Evolutionary conservation across 106 monocot genomes (phyloP).

Genomic region (Dendrobium huoshanense): DNA sequence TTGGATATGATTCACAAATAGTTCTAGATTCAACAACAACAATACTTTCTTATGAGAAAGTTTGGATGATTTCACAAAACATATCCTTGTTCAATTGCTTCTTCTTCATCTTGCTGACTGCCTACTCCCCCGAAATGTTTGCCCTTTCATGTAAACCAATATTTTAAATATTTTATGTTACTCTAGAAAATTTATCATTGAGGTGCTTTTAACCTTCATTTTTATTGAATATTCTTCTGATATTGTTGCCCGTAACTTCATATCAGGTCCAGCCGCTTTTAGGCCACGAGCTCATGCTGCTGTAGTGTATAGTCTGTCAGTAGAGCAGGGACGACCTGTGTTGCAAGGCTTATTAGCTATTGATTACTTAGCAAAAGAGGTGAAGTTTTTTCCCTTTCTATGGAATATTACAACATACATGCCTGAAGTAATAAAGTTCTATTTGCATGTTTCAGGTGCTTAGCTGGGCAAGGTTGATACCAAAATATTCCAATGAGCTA

Average conservation of each 20-base stretch:
- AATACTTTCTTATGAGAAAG: not conserved
- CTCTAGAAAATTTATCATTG: not conserved
- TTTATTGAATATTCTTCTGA: not conserved
- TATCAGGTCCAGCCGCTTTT: conserved; percentile 92
- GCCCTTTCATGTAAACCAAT: not conserved
- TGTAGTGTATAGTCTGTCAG: conserved; percentile 46
- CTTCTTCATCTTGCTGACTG: not conserved
- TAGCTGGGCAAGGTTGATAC: conserved; percentile 91
- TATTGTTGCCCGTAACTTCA: conserved; percentile 1
- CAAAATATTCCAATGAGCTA: conserved; percentile 85
- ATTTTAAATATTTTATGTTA: not conserved
- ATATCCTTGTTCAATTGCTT: not conserved
- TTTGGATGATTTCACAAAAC: not conserved
- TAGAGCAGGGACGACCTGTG: conserved; percentile 87
- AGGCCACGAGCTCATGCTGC: conserved; percentile 66
- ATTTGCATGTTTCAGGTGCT: conserved; percentile 50
- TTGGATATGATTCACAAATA: too few relatives aligned
- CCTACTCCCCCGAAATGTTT: not conserved
- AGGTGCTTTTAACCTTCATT: not conserved
- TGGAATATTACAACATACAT: not conserved
- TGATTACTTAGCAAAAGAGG: conserved; percentile 90
- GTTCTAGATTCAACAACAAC: not conserved
- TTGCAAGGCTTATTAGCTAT: conserved; percentile 90
- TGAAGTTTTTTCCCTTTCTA: conserved; percentile 12
- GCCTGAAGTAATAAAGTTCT: conserved; percentile 2